Conservation (phyloP, 2,329 filamentous ascomycete species). For the Paraconiothyrium sp. region DNA sequence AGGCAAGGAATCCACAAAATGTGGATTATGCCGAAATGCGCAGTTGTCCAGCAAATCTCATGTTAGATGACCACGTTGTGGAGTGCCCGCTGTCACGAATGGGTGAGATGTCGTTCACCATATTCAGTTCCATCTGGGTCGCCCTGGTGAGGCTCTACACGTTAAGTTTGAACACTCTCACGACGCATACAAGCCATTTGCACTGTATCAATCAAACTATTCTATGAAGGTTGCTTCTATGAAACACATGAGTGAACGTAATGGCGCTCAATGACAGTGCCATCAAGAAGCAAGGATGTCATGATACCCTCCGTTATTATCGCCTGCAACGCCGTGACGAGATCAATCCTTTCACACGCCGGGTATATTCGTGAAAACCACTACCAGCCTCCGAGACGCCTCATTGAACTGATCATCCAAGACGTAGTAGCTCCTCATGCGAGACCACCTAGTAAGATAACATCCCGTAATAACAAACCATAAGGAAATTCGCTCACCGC, state of each 20-base stretch:
- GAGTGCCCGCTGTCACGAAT: not conserved
- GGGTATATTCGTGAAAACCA: slow-evolving; percentile 8
- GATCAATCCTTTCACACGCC: not conserved
- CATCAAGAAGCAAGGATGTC: not conserved
- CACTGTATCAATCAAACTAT: not conserved
- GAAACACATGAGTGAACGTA: not conserved
- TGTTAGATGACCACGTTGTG: not conserved
- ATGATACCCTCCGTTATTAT: not conserved
- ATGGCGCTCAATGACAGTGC: not conserved
- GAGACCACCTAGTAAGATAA: not conserved
- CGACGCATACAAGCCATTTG: not conserved
- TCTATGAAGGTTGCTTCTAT: not conserved
- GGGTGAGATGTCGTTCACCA: not conserved
- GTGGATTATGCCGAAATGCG: not conserved
- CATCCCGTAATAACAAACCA: not conserved
- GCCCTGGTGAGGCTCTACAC: not conserved
- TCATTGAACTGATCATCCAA: not conserved
- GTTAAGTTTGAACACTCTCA: not conserved
- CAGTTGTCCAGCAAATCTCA: not conserved
- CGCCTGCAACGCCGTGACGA: not conserved
- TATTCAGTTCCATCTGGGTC: not conserved
- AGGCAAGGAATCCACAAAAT: not conserved
- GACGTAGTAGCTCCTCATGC: not conserved
- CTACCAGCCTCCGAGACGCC: not conserved
- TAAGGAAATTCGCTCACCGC: not conserved